Conservation (phyloP, 768 basidiomycete genomes). For the Mycena venus region DNA sequence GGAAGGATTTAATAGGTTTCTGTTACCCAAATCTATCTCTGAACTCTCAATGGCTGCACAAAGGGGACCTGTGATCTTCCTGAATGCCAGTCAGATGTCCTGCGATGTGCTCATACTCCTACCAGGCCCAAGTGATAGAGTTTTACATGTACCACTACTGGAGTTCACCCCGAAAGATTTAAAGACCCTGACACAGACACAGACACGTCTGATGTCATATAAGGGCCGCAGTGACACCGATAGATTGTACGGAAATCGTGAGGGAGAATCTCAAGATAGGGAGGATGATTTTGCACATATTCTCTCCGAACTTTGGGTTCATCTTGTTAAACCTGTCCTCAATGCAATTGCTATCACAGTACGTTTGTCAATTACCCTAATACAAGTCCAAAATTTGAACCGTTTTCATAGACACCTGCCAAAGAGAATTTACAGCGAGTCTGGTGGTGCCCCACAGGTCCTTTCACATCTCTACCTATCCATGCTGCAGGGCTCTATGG, state of each 20-base stretch:
- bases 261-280: not conserved
- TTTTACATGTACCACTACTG: not conserved
- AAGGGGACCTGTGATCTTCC: constrained; percentile 33
- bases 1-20: constrained; percentile 31
- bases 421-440: not conserved
- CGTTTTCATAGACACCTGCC: not conserved
- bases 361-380: not conserved
- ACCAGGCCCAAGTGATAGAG: not conserved
- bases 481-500: constrained; percentile 1
- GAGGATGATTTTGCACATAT: constrained; percentile 26
- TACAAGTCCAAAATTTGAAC: too few relatives aligned
- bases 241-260: not conserved
- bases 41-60: constrained; percentile 17
- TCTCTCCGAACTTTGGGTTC: constrained; percentile 25
- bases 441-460: constrained; percentile 3
- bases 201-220: not conserved
- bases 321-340: constrained; percentile 38
- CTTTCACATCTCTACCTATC: not conserved
- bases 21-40: constrained; percentile 23
- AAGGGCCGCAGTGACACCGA: not conserved
- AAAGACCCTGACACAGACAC: not conserved
- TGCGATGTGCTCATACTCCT: not conserved
- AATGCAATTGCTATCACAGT: constrained; percentile 15
- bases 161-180: not conserved
- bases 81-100: constrained; percentile 28